phyloP scores from a whole-genome alignment of 371 early-diverging fungal species.

The Mucor sp. region DNA sequence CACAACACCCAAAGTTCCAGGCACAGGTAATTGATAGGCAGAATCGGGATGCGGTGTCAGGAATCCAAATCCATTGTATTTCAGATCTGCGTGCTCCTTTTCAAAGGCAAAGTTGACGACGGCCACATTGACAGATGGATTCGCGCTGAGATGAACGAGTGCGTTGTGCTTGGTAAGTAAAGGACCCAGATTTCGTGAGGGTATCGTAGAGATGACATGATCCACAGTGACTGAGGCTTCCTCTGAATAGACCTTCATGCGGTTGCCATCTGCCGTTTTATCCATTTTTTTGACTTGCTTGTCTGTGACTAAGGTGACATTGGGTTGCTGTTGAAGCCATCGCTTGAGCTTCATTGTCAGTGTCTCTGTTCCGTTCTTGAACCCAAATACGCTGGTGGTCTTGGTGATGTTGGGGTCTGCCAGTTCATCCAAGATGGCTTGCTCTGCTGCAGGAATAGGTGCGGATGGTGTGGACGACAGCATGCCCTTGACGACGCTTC shows the following conservation, averaged over 20 bases:
- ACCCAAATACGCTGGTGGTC: constrained; percentile 76
- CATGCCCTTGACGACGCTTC: constrained; percentile 53
- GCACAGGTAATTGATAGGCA: constrained; percentile 31
- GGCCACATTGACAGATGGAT: constrained; percentile 74
- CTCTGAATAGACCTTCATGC: constrained; percentile 25
- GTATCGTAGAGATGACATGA: constrained; percentile 15
- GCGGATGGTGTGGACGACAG: not conserved
- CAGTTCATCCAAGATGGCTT: constrained; percentile 1
- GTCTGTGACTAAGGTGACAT: constrained; percentile 56
- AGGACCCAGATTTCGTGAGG: constrained; percentile 4
- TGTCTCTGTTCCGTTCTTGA: constrained; percentile 77
- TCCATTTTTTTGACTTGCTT: constrained; percentile 40
- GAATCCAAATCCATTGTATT: constrained; percentile 84
- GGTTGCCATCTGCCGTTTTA: constrained; percentile 17
- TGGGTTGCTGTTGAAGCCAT: constrained; percentile 45
- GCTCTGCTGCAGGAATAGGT: not conserved
- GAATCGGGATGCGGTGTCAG: constrained; percentile 70
- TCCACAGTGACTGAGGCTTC: constrained; percentile 11
- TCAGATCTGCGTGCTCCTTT: constrained; percentile 9
- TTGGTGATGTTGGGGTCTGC: constrained; percentile 31
- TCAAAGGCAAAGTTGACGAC: constrained; percentile 81
- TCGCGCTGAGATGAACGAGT: constrained; percentile 46
- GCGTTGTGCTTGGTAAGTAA: not conserved
- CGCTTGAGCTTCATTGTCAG: constrained; percentile 57
- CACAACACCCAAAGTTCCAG: constrained; percentile 76